These are phyloP conservation scores for Acer saccharum DNA, from an alignment of 345 rosid species.

Conservation along the genomic window DNA sequence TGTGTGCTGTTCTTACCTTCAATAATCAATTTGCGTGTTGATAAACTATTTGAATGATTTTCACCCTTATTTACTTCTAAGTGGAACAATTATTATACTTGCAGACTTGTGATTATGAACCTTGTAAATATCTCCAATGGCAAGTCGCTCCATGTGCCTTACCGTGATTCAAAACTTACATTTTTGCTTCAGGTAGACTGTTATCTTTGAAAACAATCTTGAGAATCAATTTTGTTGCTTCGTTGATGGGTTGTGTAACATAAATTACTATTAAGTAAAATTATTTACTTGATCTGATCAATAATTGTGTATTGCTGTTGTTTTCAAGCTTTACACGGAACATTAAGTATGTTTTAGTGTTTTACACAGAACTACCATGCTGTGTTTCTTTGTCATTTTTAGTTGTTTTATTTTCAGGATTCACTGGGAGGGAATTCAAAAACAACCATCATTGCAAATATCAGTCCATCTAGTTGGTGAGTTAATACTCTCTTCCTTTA, in stretches of 20 bases:
- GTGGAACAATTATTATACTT: constrained; percentile 18
- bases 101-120: constrained; percentile 98
- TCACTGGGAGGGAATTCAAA: constrained; percentile 98
- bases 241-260: not conserved
- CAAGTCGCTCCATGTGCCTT: constrained; percentile 94
- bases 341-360: no score
- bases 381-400: not conserved
- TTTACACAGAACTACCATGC: not conserved
- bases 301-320: not conserved
- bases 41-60: not conserved
- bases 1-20: constrained; percentile 24
- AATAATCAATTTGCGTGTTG: not conserved
- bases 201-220: not conserved
- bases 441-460: constrained; percentile 93
- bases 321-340: not conserved
- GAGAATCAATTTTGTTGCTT: not conserved
- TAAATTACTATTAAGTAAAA: not conserved
- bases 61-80: not conserved
- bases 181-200: constrained; percentile 88
- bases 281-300: not conserved
- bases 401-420: constrained; percentile 53
- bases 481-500: constrained; percentile 19
- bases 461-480: constrained; percentile 92
- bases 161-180: constrained; percentile 97
- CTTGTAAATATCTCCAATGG: constrained; percentile 95